Evolutionary conservation across 345 rosid species (phyloP).

Genomic region (Camelina neglecta): DNA sequence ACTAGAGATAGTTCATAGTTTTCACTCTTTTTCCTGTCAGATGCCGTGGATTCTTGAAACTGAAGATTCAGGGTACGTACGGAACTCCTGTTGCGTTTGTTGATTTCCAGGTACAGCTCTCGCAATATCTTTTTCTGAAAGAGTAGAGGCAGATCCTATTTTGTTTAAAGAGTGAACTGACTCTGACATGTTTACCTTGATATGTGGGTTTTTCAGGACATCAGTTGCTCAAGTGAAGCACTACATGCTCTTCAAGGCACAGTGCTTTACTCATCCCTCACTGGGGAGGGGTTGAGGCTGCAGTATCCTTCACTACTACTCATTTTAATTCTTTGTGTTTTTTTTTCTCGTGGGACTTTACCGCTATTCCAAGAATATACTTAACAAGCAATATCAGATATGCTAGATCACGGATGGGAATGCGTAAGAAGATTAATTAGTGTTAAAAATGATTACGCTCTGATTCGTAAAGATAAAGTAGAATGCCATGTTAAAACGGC

Average conservation of each 20-base stretch:
- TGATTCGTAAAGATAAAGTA: constrained; percentile 25
- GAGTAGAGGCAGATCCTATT: neutral
- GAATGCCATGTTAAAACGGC: constrained; percentile 23
- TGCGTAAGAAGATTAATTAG: constrained; percentile 56
- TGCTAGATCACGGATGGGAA: constrained; percentile 88
- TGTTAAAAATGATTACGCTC: constrained; percentile 5
- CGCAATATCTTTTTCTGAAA: constrained; percentile 5
- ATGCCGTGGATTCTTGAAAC: constrained; percentile 81
- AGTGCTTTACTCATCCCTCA: constrained; percentile 66
- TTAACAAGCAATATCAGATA: constrained; percentile 61
- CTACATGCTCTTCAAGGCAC: constrained; percentile 77
- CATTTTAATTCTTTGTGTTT: constrained; percentile 18
- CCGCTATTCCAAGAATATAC: constrained; percentile 16
- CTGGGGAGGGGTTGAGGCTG: constrained; percentile 76
- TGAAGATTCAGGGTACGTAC: constrained; percentile 82
- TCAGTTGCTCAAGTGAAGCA: constrained; percentile 74
- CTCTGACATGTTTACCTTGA: constrained; percentile 5
- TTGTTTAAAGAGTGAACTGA: constrained; percentile 8
- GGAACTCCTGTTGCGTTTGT: constrained; percentile 90
- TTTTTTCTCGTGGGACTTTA: constrained; percentile 21
- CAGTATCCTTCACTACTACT: constrained; percentile 71
- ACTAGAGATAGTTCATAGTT: constrained; percentile 27
- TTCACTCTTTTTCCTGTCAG: constrained; percentile 46
- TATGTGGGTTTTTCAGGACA: constrained; percentile 57
- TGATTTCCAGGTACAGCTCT: constrained; percentile 72